Evolutionary conservation across 2,329 filamentous ascomycete genomes (phyloP).

Genomic region (Kalmusia sp.): DNA sequence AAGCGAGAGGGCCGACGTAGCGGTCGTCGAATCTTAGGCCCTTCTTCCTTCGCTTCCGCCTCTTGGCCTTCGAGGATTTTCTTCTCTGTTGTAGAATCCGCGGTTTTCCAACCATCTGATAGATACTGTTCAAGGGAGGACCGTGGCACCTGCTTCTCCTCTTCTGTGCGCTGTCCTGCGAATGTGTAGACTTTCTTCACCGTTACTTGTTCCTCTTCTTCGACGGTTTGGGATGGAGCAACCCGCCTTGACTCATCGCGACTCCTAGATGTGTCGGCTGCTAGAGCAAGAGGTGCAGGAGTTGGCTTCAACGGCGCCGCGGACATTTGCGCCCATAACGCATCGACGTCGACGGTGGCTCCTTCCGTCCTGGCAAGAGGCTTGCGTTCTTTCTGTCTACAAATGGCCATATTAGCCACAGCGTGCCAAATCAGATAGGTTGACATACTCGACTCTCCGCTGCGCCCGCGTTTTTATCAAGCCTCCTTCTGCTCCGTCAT

Average conservation of each 20-base stretch:
- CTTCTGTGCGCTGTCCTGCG: slow-evolving; percentile 73
- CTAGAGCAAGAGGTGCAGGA: slow-evolving; percentile 23
- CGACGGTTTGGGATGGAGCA: slow-evolving; percentile 15
- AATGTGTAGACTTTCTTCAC: slow-evolving; percentile 79
- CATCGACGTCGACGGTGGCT: slow-evolving; percentile 75
- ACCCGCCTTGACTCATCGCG: slow-evolving; percentile 14
- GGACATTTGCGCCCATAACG: slow-evolving; percentile 73
- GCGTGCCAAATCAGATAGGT: not conserved
- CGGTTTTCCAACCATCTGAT: slow-evolving; percentile 39
- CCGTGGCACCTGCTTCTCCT: slow-evolving; percentile 71
- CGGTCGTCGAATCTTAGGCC: slow-evolving; percentile 34
- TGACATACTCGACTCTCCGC: slow-evolving; percentile 66
- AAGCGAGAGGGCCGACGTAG: slow-evolving; percentile 56
- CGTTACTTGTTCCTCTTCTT: slow-evolving; percentile 56
- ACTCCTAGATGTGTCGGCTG: slow-evolving; percentile 8
- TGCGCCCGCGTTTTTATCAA: slow-evolving; percentile 77
- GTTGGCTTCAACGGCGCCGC: slow-evolving; percentile 50
- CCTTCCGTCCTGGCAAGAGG: slow-evolving; percentile 61
- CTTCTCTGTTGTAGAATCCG: slow-evolving; percentile 16
- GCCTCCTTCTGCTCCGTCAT: slow-evolving; percentile 62
- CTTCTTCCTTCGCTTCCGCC: slow-evolving; percentile 10
- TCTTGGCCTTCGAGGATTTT: slow-evolving; percentile 5
- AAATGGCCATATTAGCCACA: slow-evolving; percentile 16
- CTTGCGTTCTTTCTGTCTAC: slow-evolving; percentile 65
- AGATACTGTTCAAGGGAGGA: slow-evolving; percentile 37